Evolutionary conservation across 1,284 basidiomycete genomes (phyloP).

Genomic region (Malassezia cuniculi): DNA sequence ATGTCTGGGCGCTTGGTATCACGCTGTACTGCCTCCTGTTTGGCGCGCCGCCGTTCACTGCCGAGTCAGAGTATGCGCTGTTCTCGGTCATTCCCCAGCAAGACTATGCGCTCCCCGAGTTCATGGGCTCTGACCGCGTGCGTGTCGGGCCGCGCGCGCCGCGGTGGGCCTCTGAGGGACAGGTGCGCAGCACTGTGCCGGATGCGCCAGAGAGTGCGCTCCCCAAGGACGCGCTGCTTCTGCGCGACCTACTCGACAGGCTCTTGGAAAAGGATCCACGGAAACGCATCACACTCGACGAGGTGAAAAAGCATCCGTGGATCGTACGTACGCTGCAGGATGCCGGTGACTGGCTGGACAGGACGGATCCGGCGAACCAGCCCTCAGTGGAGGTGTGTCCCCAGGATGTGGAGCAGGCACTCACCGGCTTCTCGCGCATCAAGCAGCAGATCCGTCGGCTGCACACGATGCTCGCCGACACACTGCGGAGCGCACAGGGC

Average conservation of each 20-base stretch:
- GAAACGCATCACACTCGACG: constrained; percentile 65
- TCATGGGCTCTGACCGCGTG: constrained; percentile 62
- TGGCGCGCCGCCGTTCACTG: constrained; percentile 61
- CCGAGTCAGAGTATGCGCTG: constrained; percentile 61
- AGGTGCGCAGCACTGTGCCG: constrained; percentile 16
- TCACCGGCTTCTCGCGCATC: constrained; percentile 36
- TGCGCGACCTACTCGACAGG: constrained; percentile 60
- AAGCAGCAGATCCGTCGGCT: constrained; percentile 32
- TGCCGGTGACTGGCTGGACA: constrained; percentile 62
- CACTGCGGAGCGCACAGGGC: constrained; percentile 18
- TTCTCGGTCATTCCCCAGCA: constrained; percentile 71
- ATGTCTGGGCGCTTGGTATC: constrained; percentile 98
- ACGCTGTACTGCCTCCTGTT: constrained; percentile 91
- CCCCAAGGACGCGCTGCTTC: constrained; percentile 23
- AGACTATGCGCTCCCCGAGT: constrained; percentile 59
- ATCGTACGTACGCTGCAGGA: constrained; percentile 62
- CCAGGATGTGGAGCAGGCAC: constrained; percentile 65
- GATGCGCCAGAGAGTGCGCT: constrained; percentile 13
- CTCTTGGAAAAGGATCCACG: constrained; percentile 71
- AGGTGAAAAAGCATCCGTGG: constrained; percentile 74
- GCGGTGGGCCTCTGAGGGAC: constrained; percentile 21
- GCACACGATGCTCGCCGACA: constrained; percentile 27
- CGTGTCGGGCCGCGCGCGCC: constrained; percentile 25
- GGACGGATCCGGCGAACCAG: constrained; percentile 57
- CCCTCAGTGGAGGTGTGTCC: constrained; percentile 59